Evolutionary conservation across 192 early-diverging fungal species (phyloP).

Genomic region (Backusella liffmaniae): DNA sequence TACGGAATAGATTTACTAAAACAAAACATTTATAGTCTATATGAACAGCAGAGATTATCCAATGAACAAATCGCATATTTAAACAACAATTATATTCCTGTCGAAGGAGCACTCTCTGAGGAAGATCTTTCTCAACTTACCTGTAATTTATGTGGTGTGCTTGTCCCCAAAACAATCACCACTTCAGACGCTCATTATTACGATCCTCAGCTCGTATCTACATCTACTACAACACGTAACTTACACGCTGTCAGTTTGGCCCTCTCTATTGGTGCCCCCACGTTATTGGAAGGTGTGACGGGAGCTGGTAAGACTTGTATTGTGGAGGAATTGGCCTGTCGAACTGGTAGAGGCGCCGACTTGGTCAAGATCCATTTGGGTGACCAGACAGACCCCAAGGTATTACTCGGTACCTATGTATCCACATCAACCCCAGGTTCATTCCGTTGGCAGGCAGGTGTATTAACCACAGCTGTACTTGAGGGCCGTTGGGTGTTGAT

Average conservation of each 20-base stretch:
- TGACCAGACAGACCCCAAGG: constrained; percentile 95
- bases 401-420: constrained; percentile 93
- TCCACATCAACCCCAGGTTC: constrained; percentile 86
- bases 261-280: constrained; percentile 80
- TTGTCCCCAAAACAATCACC: constrained; percentile 46
- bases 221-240: constrained; percentile 73
- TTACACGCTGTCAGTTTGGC: constrained; percentile 82
- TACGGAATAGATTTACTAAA: neutral
- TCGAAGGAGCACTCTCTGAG: constrained; percentile 1
- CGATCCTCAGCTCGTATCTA: constrained; percentile 62
- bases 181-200: constrained; percentile 2
- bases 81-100: constrained; percentile 38
- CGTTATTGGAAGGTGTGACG: constrained; percentile 80
- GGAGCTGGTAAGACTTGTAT: constrained; percentile 91
- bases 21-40: constrained; percentile 33
- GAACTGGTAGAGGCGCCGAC: constrained; percentile 70
- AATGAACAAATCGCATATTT: constrained; percentile 41
- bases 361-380: constrained; percentile 94
- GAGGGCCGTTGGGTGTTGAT: constrained; percentile 95
- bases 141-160: constrained; percentile 67
- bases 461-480: constrained; percentile 86
- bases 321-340: constrained; percentile 81
- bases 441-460: constrained; percentile 95
- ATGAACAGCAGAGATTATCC: constrained; percentile 49
- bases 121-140: constrained; percentile 51